Conservation (phyloP, 768 basidiomycete genomes). For the Amanita molliuscula region DNA sequence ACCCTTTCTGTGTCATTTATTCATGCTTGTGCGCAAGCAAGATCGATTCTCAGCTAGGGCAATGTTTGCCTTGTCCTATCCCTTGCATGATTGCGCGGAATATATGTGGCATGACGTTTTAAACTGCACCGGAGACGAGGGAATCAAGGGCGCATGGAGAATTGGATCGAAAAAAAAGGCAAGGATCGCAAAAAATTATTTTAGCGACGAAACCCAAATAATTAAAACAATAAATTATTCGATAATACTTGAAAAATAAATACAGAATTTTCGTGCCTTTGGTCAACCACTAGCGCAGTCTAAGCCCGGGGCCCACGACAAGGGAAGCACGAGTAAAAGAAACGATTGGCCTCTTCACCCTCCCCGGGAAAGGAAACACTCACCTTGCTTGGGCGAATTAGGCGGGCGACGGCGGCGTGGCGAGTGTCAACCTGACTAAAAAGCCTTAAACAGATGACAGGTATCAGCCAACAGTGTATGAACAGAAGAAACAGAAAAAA, state of each 20-base stretch:
- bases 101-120: conserved; percentile 19
- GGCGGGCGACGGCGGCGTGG: too few species aligned
- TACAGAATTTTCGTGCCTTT: too few species aligned
- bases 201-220: not conserved
- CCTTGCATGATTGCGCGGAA: conserved; percentile 23
- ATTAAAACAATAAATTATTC: too few species aligned
- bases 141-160: not conserved
- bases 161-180: not conserved
- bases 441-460: too few species aligned
- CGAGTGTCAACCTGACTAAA: too few species aligned
- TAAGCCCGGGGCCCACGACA: not conserved
- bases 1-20: conserved; percentile 25
- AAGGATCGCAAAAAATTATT: not conserved
- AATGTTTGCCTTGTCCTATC: conserved; percentile 12
- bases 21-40: conserved; percentile 19
- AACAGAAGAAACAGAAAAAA: not conserved
- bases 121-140: not conserved
- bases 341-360: not conserved
- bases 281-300: not conserved
- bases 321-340: not conserved
- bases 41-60: conserved; percentile 16
- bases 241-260: too few species aligned
- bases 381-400: too few species aligned
- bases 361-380: not conserved
- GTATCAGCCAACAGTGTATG: too few species aligned